Percentiles rank a stretch among this genome's conserved stretches.
phyloP scores from a whole-genome alignment of 1,139 yeast species.

The Scheffersomyces cryptocercus region DNA sequence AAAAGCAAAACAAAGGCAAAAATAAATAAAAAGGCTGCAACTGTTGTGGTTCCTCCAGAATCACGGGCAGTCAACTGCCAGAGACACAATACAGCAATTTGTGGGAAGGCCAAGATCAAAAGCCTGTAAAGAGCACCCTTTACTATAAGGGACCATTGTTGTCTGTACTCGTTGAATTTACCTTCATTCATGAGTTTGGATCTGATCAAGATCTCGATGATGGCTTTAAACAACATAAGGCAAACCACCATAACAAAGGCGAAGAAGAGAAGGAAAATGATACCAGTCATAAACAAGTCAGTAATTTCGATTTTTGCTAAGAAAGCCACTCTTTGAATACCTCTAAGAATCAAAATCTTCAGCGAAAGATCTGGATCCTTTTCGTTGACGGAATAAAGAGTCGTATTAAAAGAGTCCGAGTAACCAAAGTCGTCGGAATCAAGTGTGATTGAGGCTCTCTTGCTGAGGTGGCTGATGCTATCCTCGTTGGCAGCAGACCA shows the following conservation, averaged over 20 bases:
- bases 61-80: conserved; percentile 89
- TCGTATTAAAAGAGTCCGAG: conserved; percentile 49
- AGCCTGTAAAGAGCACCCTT: conserved; percentile 89
- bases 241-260: conserved; percentile 69
- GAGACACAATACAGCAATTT: conserved; percentile 73
- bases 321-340: conserved; percentile 89
- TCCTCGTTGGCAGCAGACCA: conserved; percentile 18
- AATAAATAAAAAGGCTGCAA: conserved; percentile 69
- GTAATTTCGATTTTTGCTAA: conserved; percentile 85
- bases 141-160: conserved; percentile 74
- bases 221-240: conserved; percentile 69
- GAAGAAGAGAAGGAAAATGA: conserved; percentile 78
- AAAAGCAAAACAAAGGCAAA: conserved; percentile 59
- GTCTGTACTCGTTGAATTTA: conserved; percentile 75
- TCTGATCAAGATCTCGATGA: conserved; percentile 69
- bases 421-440: conserved; percentile 47
- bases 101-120: conserved; percentile 81
- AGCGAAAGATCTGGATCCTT: conserved; percentile 53
- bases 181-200: conserved; percentile 61
- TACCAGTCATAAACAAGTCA: conserved; percentile 81
- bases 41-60: conserved; percentile 78
- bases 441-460: conserved; percentile 33
- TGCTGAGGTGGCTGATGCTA: conserved; percentile 15
- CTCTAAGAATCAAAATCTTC: conserved; percentile 79
- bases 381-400: conserved; percentile 73